These are phyloP conservation scores for Coemansia sp. DNA, from an alignment of 192 early-diverging fungal genomes.

Conservation along the genomic window DNA sequence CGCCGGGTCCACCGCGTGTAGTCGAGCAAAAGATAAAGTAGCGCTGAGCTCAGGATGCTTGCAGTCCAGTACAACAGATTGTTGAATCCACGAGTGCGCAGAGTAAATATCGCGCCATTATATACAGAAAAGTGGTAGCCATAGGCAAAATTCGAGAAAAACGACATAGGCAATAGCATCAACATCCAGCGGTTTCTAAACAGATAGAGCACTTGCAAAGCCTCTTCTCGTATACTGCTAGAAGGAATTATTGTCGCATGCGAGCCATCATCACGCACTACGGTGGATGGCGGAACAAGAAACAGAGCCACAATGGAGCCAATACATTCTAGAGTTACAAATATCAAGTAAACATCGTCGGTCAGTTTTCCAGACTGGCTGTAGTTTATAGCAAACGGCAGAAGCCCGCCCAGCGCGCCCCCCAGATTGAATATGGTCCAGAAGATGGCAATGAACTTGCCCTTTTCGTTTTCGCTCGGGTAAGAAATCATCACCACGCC, in stretches of 20 bases:
- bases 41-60: conserved; percentile 68
- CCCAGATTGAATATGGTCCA: conserved; percentile 80
- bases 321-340: conserved; percentile 68
- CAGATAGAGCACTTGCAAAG: conserved; percentile 56
- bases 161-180: conserved; percentile 67
- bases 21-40: conserved; percentile 67
- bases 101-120: conserved; percentile 63
- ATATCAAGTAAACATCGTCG: conserved; percentile 67
- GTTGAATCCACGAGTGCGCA: conserved; percentile 71
- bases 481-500: conserved; percentile 81
- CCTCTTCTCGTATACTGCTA: conserved; percentile 56
- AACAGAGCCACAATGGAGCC: conserved; percentile 60
- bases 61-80: conserved; percentile 75
- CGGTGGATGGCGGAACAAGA: conserved; percentile 58
- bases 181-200: conserved; percentile 70
- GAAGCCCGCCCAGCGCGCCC: conserved; percentile 69
- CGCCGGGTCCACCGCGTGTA: conserved; percentile 55
- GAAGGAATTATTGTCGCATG: conserved; percentile 59
- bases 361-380: conserved; percentile 51
- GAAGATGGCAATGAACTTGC: conserved; percentile 76
- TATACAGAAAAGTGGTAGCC: conserved; percentile 65
- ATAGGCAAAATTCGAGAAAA: conserved; percentile 78
- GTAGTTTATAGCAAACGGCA: conserved; percentile 67
- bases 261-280: conserved; percentile 69
- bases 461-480: conserved; percentile 73